phyloP scores from a whole-genome alignment of 345 rosid genomes.

The Corymbia maculata region DNA sequence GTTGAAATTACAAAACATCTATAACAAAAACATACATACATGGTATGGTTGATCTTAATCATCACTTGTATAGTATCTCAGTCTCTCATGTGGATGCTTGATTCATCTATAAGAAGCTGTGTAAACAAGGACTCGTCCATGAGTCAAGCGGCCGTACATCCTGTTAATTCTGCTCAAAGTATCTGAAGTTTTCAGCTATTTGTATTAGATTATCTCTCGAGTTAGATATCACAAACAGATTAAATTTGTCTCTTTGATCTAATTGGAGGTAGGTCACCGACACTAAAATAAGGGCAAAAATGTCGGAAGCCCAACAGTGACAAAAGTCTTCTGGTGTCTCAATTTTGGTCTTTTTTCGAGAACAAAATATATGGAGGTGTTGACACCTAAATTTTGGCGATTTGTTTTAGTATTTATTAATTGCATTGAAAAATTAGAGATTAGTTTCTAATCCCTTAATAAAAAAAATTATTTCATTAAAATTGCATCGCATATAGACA shows the following conservation, averaged over 20 bases:
- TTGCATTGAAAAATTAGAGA: no score
- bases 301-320: neutral
- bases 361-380: no score
- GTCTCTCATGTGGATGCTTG: neutral
- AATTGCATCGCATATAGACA: no score
- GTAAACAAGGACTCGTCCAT: neutral
- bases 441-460: no score
- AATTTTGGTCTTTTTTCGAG: fast-evolving
- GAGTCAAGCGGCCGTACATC: neutral
- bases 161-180: fast-evolving
- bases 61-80: neutral
- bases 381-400: no score
- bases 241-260: neutral
- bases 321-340: neutral
- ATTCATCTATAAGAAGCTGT: neutral
- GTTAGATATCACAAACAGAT: neutral
- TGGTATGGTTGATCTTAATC: neutral
- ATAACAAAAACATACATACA: neutral
- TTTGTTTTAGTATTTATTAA: no score
- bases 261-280: neutral
- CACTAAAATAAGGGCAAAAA: no score
- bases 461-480: no score
- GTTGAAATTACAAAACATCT: neutral
- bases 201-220: no score
- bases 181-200: neutral